Conservation (phyloP, 2,329 filamentous ascomycete species). For the Rhexocercosporidium sp. region DNA sequence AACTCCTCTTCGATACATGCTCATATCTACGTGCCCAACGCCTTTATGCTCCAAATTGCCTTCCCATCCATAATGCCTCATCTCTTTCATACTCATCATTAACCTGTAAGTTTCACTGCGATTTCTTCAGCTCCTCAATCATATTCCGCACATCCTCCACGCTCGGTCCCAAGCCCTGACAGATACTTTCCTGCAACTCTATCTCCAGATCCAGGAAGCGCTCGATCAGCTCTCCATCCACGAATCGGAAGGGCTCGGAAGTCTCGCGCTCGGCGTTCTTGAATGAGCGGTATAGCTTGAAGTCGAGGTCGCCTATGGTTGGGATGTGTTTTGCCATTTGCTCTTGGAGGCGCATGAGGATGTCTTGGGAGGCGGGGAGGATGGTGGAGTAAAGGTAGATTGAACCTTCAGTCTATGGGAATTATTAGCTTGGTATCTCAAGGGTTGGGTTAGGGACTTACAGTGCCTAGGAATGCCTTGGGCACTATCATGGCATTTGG, state of each 20-base stretch:
- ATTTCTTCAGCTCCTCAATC: conserved; percentile 63
- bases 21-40: background rate
- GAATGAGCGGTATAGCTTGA: conserved; percentile 82
- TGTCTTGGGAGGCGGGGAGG: conserved; percentile 71
- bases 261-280: conserved; percentile 72
- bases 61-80: conserved; percentile 51
- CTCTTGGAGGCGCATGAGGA: conserved; percentile 81
- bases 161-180: conserved; percentile 61
- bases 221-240: conserved; percentile 92
- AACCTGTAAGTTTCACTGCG: background rate
- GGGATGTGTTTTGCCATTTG: conserved; percentile 70
- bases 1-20: background rate
- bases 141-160: conserved; percentile 66
- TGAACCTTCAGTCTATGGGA: conserved; percentile 79
- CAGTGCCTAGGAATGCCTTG: conserved; percentile 86
- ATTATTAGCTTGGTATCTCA: conserved; percentile 27
- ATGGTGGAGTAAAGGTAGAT: conserved; percentile 91
- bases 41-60: background rate
- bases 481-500: conserved; percentile 74
- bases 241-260: conserved; percentile 81
- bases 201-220: conserved; percentile 76
- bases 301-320: conserved; percentile 75
- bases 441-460: conserved; percentile 51
- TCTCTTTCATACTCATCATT: conserved; percentile 5
- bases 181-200: conserved; percentile 58